Conservation (phyloP, 257 asterid genomes). For the Verbascum thapsus region DNA sequence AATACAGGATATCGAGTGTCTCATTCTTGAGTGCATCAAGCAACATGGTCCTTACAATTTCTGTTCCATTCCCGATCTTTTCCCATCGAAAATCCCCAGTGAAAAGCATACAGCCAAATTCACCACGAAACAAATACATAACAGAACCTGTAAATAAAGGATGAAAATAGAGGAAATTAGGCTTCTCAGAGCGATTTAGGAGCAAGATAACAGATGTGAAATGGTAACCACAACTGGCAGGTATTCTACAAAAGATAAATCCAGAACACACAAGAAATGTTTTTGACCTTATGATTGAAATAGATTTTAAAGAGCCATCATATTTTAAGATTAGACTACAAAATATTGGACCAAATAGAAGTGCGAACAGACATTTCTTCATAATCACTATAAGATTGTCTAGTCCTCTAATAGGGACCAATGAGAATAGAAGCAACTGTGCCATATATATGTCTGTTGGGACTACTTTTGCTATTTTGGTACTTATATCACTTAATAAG, state of each 20-base stretch:
- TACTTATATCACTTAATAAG: background rate
- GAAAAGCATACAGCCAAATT: conserved; percentile 70
- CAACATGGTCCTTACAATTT: conserved; percentile 56
- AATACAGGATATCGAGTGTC: conserved; percentile 54
- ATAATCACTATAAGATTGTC: background rate
- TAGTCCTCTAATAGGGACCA: background rate
- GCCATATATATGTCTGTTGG: background rate
- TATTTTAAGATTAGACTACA: background rate
- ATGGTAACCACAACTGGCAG: no score
- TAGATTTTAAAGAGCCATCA: background rate
- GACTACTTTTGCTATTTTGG: background rate
- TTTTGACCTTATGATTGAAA: background rate
- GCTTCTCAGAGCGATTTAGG: background rate
- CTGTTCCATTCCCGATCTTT: conserved; percentile 36
- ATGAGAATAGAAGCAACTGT: background rate
- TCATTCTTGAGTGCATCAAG: conserved; percentile 68
- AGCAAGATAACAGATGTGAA: conserved; percentile 15
- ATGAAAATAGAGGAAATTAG: background rate
- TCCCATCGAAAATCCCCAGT: conserved; percentile 98
- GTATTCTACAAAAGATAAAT: background rate
- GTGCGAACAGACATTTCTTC: background rate
- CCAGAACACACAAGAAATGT: background rate
- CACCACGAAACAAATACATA: conserved; percentile 89
- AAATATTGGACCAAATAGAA: background rate
- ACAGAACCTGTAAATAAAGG: conserved; percentile 61